Evolutionary conservation across 106 monocot genomes (phyloP), one percentile per base, ranked within the genome.

Genomic region (Platanthera guangdongensis): DNA sequence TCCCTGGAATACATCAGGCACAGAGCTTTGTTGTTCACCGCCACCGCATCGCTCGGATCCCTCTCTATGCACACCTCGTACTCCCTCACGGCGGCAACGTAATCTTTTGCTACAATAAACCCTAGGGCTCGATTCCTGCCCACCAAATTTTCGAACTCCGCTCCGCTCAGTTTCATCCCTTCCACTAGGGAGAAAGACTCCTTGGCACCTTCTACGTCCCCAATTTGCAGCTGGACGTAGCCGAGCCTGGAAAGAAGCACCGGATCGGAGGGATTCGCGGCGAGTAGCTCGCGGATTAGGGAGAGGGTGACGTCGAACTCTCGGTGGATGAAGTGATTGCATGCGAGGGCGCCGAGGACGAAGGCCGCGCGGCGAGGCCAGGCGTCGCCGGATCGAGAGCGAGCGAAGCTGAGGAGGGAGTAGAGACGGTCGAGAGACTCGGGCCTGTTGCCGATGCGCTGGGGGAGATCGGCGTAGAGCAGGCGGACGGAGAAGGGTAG

Each of bases 1-100:
- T 99, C 97, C 53, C 97, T 75, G 50, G 91, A 90, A 71, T 99
- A 94, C 92, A 92, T 85, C 79, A 99, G 82, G 74, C 94, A 94
- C 73, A 99, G 68, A 8, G 94, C 94, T 71, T 99, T 99, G 67
- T 99, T 99, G 75, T 94, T 99, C 71, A 94, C 71, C 30, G 97
- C 97, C 50, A 86, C 92, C 30, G 86, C 88, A 60, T 94, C 99
- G 13, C 64, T 81, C 3, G 85, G 78, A 76, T 94, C 90, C 82
- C 86, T 83, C 79, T 99, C 94, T 7, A 99, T 88, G 79, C 99
- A 99, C 75, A 68, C 81, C 47, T 94, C 94, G 52, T 99, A 99
- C 88, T 94, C 94, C 82, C 94, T 90, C 86, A 90, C 92, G 25
- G 99, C 99, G 9, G 89, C 79, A 2, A 73, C 59, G 74, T 82